phyloP scores from a whole-genome alignment of 306 rosid species.

The Sesbania bispinosa region DNA sequence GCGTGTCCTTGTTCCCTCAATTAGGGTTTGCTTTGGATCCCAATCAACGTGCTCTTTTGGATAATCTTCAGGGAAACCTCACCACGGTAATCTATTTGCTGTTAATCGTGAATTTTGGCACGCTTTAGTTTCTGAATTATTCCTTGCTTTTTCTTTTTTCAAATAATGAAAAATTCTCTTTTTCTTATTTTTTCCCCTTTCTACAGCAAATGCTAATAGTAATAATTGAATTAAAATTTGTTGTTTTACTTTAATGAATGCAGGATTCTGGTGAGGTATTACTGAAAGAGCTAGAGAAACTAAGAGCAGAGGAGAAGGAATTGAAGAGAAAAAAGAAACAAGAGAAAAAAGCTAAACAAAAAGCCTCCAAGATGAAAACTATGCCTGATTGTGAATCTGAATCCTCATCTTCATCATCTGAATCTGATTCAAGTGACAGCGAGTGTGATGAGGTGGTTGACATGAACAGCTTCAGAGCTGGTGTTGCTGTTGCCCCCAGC shows the following conservation, averaged over 20 bases:
- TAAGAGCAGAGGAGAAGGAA: conserved; percentile 57
- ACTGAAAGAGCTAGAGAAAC: conserved; percentile 46
- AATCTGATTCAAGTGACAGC: conserved; percentile 73
- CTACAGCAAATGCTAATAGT: background rate
- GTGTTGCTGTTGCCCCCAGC: conserved; percentile 32
- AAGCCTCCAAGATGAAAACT: conserved; percentile 39
- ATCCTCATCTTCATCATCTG: conserved; percentile 66
- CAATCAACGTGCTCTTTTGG: conserved; percentile 22
- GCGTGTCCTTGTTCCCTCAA: conserved; percentile 31
- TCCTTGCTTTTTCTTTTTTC: too few relatives aligned
- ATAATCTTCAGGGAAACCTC: conserved; percentile 38
- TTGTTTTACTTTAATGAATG: background rate
- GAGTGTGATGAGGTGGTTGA: conserved; percentile 51
- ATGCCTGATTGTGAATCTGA: conserved; percentile 33
- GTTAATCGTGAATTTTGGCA: background rate
- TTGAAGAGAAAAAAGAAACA: conserved; percentile 54
- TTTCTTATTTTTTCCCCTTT: background rate
- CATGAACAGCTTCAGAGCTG: conserved; percentile 35
- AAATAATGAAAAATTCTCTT: background rate
- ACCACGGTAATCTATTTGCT: conserved; percentile 33
- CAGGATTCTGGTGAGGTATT: conserved; percentile 58
- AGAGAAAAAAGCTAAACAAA: conserved; percentile 50
- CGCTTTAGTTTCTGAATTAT: background rate
- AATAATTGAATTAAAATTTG: background rate
- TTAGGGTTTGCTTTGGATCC: conserved; percentile 36